Evolutionary conservation across 2,329 filamentous ascomycete genomes (phyloP).

Genomic region (Microsporum ferrugineum): DNA sequence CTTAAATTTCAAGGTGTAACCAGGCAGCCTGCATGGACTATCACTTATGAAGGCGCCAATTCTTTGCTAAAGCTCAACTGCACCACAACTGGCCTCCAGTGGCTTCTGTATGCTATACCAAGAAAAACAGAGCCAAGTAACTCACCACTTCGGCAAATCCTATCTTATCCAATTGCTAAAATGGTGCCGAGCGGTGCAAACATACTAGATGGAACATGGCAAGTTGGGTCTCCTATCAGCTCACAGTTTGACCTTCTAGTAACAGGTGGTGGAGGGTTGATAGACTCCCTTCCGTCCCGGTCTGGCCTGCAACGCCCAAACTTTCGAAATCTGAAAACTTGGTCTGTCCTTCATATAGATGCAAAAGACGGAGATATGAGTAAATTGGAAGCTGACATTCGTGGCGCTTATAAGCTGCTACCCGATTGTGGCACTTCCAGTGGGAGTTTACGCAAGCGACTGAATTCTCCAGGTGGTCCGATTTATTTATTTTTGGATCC

Average conservation of each 20-base stretch:
- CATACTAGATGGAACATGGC: constrained; percentile 34
- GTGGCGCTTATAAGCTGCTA: constrained; percentile 42
- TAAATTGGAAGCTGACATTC: constrained; percentile 30
- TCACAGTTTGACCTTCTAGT: constrained; percentile 27
- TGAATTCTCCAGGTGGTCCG: constrained; percentile 14
- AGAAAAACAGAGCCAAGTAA: constrained; percentile 27
- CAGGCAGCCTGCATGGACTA: constrained; percentile 32
- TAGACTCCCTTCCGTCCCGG: constrained; percentile 30
- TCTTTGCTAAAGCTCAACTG: constrained; percentile 33
- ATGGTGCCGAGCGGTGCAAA: constrained; percentile 28
- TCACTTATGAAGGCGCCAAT: constrained; percentile 30
- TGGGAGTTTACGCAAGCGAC: constrained; percentile 43
- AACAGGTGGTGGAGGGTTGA: constrained; percentile 22
- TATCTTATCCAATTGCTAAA: constrained; percentile 38
- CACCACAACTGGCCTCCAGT: constrained; percentile 26
- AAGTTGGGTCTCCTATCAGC: constrained; percentile 33
- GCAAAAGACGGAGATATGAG: constrained; percentile 21
- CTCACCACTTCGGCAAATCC: constrained; percentile 32
- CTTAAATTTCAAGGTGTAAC: constrained; percentile 25
- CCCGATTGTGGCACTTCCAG: constrained; percentile 48
- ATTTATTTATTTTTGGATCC: constrained; percentile 51
- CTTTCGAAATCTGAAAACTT: constrained; percentile 35
- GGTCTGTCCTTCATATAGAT: constrained; percentile 33
- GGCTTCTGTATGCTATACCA: constrained; percentile 41
- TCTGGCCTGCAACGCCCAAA: constrained; percentile 31